phyloP scores from a whole-genome alignment of 129 eudicot genomes.

The Pittosporum tobira region DNA sequence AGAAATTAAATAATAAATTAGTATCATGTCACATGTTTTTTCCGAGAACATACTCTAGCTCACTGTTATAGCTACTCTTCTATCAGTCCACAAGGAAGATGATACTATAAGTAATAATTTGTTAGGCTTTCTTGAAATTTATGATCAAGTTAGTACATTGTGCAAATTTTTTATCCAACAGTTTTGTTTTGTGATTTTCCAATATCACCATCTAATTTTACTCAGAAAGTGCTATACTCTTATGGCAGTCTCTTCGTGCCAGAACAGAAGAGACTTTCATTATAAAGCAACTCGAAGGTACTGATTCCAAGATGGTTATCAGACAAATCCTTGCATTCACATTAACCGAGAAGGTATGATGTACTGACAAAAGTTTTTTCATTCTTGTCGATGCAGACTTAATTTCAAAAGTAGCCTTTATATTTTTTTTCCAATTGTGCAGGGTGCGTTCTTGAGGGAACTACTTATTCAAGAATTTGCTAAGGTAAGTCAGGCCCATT shows the following conservation, averaged over 20 bases:
- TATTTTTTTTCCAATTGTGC: slow-evolving; percentile 7
- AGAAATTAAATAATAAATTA: too few species aligned
- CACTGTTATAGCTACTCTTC: background rate
- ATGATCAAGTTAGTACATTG: background rate
- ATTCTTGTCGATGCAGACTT: background rate
- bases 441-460: slow-evolving; percentile 92
- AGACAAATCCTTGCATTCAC: slow-evolving; percentile 72
- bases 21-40: background rate
- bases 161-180: background rate
- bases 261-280: slow-evolving; percentile 55
- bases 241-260: slow-evolving; percentile 76
- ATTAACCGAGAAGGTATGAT: slow-evolving; percentile 65
- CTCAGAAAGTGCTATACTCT: slow-evolving; percentile 20
- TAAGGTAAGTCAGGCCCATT: slow-evolving; percentile 37
- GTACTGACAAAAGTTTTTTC: background rate
- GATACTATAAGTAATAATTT: background rate
- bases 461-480: slow-evolving; percentile 84
- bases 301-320: slow-evolving; percentile 34
- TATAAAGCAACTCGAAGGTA: slow-evolving; percentile 34
- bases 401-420: slow-evolving; percentile 2
- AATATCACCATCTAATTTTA: slow-evolving; percentile 10
- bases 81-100: background rate
- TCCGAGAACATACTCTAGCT: background rate
- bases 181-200: background rate
- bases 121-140: background rate